Conservation (phyloP, 73 alveolate genomes). For the Tetrahymena thermophila region DNA sequence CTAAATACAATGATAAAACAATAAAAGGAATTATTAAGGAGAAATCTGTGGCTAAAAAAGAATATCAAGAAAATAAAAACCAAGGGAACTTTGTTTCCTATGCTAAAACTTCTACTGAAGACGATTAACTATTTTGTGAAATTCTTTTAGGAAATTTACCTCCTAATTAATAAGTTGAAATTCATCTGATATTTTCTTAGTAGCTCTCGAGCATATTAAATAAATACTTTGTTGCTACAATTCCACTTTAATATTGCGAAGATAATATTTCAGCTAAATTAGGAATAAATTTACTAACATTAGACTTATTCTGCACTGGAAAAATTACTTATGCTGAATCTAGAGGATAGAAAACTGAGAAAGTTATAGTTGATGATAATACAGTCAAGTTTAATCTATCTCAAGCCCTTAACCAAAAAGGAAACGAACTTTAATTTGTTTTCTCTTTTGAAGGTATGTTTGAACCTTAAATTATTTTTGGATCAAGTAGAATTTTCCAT, state of each 20-base stretch:
- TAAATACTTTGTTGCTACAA: background rate
- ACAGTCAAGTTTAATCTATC: background rate
- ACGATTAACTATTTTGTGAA: background rate
- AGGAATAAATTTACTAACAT: background rate
- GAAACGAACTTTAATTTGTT: background rate
- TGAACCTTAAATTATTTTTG: background rate
- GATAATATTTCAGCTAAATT: background rate
- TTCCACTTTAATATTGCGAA: background rate
- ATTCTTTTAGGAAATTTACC: background rate
- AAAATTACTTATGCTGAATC: background rate
- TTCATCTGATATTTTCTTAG: background rate
- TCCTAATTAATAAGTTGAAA: background rate
- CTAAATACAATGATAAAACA: too few relatives aligned
- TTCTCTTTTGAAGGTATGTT: background rate
- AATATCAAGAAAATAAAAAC: too few relatives aligned
- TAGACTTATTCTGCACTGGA: background rate
- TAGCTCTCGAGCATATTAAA: background rate
- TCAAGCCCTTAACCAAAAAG: too few relatives aligned
- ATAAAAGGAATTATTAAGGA: too few relatives aligned
- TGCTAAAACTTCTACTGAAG: background rate
- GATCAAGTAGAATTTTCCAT: background rate
- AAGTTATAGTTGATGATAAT: background rate
- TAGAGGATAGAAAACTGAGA: background rate
- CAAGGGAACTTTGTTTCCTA: background rate
- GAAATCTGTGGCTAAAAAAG: too few relatives aligned